These are phyloP conservation scores for Rubia peregrina DNA, from an alignment of 305 asterid genomes.

Conservation along the genomic window DNA sequence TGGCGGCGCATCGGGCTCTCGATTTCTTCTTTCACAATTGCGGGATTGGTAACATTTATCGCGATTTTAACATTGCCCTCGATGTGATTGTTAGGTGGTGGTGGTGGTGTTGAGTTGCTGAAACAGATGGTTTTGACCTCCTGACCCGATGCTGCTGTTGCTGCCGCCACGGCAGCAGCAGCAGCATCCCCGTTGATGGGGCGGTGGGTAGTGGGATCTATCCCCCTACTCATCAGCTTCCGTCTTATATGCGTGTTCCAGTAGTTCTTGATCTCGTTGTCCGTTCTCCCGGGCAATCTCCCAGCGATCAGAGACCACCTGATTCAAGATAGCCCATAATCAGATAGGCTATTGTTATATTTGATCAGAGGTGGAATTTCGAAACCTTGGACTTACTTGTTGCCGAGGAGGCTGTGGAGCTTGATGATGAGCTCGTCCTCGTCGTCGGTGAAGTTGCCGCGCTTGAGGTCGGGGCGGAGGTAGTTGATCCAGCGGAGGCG, in stretches of 20 bases:
- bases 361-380: too few relatives aligned
- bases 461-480: slow-evolving; percentile 76
- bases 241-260: slow-evolving; percentile 83
- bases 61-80: not conserved
- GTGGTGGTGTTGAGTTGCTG: slow-evolving; percentile 8
- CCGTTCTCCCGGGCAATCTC: slow-evolving; percentile 76
- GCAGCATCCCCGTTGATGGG: slow-evolving; percentile 34
- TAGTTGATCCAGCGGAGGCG: slow-evolving; percentile 85
- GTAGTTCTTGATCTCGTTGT: slow-evolving; percentile 71
- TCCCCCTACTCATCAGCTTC: slow-evolving; percentile 62
- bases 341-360: too few relatives aligned
- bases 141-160: not conserved
- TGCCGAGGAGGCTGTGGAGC: slow-evolving; percentile 79
- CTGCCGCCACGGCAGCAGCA: not conserved
- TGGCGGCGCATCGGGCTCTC: slow-evolving; percentile 10
- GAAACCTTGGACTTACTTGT: too few relatives aligned
- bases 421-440: slow-evolving; percentile 83
- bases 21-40: slow-evolving; percentile 21
- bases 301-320: slow-evolving; percentile 90
- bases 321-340: not conserved
- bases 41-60: not conserved
- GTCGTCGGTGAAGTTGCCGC: slow-evolving; percentile 68
- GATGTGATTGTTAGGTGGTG: not conserved
- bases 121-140: slow-evolving; percentile 45
- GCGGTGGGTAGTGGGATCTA: slow-evolving; percentile 66